Conservation (phyloP, 2,329 filamentous ascomycete species). For the Cladophialophora yegresii region DNA sequence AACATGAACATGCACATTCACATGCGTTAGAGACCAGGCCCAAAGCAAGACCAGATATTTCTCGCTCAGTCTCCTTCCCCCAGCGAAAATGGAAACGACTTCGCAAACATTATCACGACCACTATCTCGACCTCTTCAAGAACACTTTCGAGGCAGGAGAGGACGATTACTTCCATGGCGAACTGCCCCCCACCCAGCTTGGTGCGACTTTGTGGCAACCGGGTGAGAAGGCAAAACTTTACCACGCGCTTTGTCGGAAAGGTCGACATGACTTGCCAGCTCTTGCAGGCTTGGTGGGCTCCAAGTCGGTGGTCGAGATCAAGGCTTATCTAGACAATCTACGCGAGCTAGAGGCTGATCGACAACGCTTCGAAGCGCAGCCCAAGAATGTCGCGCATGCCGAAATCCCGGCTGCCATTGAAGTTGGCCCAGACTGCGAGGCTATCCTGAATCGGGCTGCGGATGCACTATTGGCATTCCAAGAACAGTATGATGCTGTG, state of each 20-base stretch:
- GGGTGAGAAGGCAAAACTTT: constrained; percentile 71
- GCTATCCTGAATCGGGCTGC: constrained; percentile 67
- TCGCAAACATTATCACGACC: constrained; percentile 48
- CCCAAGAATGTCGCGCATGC: constrained; percentile 49
- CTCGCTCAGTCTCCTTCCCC: constrained; percentile 6
- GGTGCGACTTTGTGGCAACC: constrained; percentile 71
- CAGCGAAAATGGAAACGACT: constrained; percentile 33
- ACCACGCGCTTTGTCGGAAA: constrained; percentile 63
- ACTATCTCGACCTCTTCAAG: constrained; percentile 58
- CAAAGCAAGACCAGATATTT: background rate
- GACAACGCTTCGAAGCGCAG: constrained; percentile 42
- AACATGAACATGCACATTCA: background rate
- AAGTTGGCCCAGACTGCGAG: constrained; percentile 69
- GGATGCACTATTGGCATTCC: constrained; percentile 64
- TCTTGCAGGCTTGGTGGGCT: constrained; percentile 65
- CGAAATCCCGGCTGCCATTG: constrained; percentile 70
- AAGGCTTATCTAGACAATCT: constrained; percentile 68
- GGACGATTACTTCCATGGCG: constrained; percentile 33
- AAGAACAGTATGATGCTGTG: constrained; percentile 64
- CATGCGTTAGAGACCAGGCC: background rate
- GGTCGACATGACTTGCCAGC: constrained; percentile 64
- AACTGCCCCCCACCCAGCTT: constrained; percentile 53
- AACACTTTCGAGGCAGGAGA: constrained; percentile 52
- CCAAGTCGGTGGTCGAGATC: constrained; percentile 75
- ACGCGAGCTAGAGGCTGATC: constrained; percentile 51